phyloP scores from a whole-genome alignment of 2,329 filamentous ascomycete genomes.

The Phyllosticta citriasiana region DNA sequence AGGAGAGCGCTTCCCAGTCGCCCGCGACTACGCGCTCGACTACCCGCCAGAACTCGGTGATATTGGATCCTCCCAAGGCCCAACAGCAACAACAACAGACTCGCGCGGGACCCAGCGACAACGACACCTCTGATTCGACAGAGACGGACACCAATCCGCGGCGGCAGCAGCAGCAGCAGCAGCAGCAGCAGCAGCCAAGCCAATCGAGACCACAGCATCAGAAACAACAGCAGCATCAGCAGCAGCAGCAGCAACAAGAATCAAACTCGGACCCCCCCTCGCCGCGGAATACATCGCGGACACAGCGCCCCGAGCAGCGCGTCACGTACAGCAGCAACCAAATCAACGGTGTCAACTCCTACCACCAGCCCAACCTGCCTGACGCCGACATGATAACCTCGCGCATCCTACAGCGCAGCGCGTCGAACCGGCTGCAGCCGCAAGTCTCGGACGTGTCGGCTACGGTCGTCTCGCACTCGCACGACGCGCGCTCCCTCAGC shows the following conservation, averaged over 20 bases:
- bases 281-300: slow-evolving; percentile 17
- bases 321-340: slow-evolving; percentile 9
- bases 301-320: background rate
- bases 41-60: slow-evolving; percentile 31
- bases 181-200: slow-evolving; percentile 7
- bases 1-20: slow-evolving; percentile 33
- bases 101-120: background rate
- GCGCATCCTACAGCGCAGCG: slow-evolving; percentile 53
- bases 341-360: slow-evolving; percentile 23
- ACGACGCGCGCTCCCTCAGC: slow-evolving; percentile 24
- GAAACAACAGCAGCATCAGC: background rate
- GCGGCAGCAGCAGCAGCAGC: slow-evolving; percentile 7
- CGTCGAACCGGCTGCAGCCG: slow-evolving; percentile 52
- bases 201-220: slow-evolving; percentile 8
- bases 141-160: slow-evolving; percentile 8
- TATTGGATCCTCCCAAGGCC: slow-evolving; percentile 24
- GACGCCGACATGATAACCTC: slow-evolving; percentile 60
- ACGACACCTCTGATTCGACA: slow-evolving; percentile 13
- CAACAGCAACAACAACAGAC: slow-evolving; percentile 3
- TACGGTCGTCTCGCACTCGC: slow-evolving; percentile 34
- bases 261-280: slow-evolving; percentile 18
- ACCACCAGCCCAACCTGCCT: slow-evolving; percentile 20
- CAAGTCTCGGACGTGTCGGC: slow-evolving; percentile 54
- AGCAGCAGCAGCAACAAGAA: background rate
- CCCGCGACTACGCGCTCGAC: slow-evolving; percentile 31